Base-by-base conservation (phyloP, 495 filamentous ascomycete genomes). In the Letharia lupina region DNA sequence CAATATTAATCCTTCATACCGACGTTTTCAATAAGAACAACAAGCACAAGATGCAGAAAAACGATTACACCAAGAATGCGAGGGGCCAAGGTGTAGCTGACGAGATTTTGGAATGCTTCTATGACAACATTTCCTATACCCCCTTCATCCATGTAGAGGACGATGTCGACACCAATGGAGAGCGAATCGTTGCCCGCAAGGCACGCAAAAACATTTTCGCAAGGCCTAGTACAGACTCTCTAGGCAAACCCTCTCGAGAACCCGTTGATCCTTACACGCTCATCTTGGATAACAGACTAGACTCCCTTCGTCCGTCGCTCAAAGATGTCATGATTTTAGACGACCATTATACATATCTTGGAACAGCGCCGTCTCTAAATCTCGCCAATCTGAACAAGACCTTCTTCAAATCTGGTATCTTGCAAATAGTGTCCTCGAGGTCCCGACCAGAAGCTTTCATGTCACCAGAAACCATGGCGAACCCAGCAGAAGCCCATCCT, bases 1-100 rank as follows among this genome's bases (percentile, higher is more conserved):
- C 95, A 3, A 87, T 98, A 52, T 79, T 99, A 50, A 96, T 99
- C 68, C 80, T 99, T 23, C 94, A 99, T 70, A 97, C 94, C 0
- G 94, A 99, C 73, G 91, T 95, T 15, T 97, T 97, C 84, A 99
- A 99, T 80, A 96, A 93, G 75, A 98, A 97, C 80, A 98, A 98
- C 75, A 98, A 96, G 77, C 85, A 93, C 71, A 99, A 98, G 76
- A 99, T 99, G 94, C 92, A 96, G 73, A 95, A 95, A 70, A 81
- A 81, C 0, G 94, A 98, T 67, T 99, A 99, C 74, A 83, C 96
- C 62, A 98, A 95, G 75, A 98, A 97, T 74, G 94, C 91, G 18
- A 84, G 86, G 12, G 89, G 89, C 1, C 91, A 96, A 73, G 91
- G 91, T 18, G 89, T 98, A 33, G 88, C 89, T 39, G 91, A 94